Conservation (phyloP, 2,329 filamentous ascomycete genomes). For the Aspergillus chevalieri region DNA sequence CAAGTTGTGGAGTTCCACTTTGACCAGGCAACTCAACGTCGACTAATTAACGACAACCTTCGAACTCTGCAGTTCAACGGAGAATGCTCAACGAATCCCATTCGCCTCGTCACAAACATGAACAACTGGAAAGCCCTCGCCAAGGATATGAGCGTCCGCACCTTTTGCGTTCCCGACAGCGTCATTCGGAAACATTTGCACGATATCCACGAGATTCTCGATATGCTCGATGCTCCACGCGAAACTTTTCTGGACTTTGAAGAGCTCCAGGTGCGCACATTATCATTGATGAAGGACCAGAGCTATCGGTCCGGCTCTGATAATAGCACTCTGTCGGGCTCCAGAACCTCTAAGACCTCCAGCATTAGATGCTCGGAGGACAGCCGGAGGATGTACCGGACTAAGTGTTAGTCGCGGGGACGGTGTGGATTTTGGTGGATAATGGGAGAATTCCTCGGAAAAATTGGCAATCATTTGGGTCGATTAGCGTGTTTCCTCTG, state of each 20-base stretch:
- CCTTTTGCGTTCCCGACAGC: constrained; percentile 46
- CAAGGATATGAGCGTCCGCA: constrained; percentile 44
- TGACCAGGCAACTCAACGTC: constrained; percentile 46
- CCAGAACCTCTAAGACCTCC: neutral
- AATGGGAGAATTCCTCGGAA: neutral
- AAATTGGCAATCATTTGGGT: neutral
- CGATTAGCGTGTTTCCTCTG: neutral
- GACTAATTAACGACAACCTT: constrained; percentile 43
- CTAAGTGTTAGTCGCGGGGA: neutral
- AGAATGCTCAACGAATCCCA: constrained; percentile 32
- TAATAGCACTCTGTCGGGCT: constrained; percentile 2
- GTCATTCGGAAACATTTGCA: constrained; percentile 45
- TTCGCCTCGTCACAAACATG: constrained; percentile 42
- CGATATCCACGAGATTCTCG: constrained; percentile 44
- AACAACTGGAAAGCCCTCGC: constrained; percentile 45
- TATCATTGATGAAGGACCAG: constrained; percentile 28
- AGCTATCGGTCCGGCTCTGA: constrained; percentile 10
- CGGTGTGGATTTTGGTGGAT: constrained; percentile 1
- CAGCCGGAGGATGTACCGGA: neutral
- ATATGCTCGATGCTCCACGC: constrained; percentile 42
- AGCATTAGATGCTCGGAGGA: constrained; percentile 1
- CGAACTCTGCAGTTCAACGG: constrained; percentile 43
- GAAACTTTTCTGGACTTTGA: constrained; percentile 35
- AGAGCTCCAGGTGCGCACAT: constrained; percentile 28
- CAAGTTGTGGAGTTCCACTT: constrained; percentile 48